Conservation (phyloP, 1,284 basidiomycete genomes). For the Cryptococcus floricola region DNA sequence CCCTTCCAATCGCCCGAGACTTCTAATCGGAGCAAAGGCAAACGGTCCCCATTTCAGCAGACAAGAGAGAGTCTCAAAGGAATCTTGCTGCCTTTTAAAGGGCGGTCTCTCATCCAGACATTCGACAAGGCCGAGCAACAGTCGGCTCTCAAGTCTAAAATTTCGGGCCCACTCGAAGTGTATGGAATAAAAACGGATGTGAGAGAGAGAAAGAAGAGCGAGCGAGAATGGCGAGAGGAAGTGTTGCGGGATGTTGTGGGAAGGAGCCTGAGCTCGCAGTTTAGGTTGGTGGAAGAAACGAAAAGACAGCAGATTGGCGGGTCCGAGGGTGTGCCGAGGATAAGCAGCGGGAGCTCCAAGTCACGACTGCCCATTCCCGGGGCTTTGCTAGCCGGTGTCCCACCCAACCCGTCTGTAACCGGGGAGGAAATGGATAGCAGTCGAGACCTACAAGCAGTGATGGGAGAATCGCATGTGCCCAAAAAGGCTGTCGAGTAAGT, state of each 20-base stretch:
- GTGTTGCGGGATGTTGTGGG: constrained; percentile 13
- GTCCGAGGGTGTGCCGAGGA: not conserved
- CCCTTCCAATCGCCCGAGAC: not conserved
- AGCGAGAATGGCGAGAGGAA: constrained; percentile 14
- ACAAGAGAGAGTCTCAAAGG: not conserved
- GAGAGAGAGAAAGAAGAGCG: not conserved
- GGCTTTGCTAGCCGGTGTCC: too few species aligned
- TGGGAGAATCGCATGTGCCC: constrained; percentile 1
- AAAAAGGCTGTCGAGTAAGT: not conserved
- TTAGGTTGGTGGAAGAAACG: not conserved
- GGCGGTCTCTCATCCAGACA: not conserved
- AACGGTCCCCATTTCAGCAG: not conserved
- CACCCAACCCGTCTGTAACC: too few species aligned
- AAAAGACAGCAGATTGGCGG: not conserved
- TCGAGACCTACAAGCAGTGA: constrained; percentile 7
- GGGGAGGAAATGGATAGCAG: constrained; percentile 9
- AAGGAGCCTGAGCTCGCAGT: not conserved
- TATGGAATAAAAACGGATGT: not conserved
- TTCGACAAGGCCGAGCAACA: not conserved
- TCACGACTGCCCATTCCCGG: too few species aligned
- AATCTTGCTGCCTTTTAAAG: not conserved
- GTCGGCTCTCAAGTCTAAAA: constrained; percentile 6
- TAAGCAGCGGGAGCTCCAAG: not conserved
- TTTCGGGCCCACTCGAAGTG: constrained; percentile 13
- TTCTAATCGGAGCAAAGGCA: not conserved